These are phyloP conservation scores for Lolium perenne DNA, from an alignment of 176 grass and related monocot genomes.

Conservation along the genomic window DNA sequence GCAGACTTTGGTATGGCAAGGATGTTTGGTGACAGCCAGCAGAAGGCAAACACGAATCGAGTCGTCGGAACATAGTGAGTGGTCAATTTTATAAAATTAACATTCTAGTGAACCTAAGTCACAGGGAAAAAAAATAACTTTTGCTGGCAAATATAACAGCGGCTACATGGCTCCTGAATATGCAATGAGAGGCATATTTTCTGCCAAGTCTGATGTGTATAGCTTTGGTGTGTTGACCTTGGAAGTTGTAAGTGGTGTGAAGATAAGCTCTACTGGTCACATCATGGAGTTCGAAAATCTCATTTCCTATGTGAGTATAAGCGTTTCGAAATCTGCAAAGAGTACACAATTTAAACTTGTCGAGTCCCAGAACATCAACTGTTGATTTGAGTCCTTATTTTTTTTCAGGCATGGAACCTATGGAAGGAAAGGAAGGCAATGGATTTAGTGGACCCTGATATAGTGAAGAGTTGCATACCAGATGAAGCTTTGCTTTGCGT, in stretches of 20 bases:
- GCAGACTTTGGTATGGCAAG: slow-evolving; percentile 17
- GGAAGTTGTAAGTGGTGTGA: slow-evolving; percentile 4
- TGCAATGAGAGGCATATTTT: slow-evolving; percentile 8
- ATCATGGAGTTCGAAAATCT: neutral
- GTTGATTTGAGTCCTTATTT: neutral
- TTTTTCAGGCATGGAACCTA: slow-evolving; percentile 3
- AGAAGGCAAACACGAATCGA: neutral
- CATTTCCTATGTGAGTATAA: slow-evolving; percentile 1
- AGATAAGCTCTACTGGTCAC: slow-evolving; percentile 1
- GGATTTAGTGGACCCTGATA: neutral
- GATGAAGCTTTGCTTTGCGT: neutral
- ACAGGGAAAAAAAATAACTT: neutral
- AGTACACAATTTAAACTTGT: neutral
- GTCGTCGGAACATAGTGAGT: slow-evolving; percentile 8
- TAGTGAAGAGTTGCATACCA: neutral
- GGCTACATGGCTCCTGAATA: slow-evolving; percentile 15
- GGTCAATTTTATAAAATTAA: neutral
- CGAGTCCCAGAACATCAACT: neutral
- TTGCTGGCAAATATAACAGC: neutral
- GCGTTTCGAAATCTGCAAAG: neutral
- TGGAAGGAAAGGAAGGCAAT: neutral
- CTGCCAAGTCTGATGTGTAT: slow-evolving; percentile 15
- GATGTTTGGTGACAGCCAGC: neutral
- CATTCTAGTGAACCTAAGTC: neutral
- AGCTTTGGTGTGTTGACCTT: slow-evolving; percentile 13